These are phyloP conservation scores for Alternaria sp. DNA, from an alignment of 2,329 filamentous ascomycete species.

Conservation along the genomic window DNA sequence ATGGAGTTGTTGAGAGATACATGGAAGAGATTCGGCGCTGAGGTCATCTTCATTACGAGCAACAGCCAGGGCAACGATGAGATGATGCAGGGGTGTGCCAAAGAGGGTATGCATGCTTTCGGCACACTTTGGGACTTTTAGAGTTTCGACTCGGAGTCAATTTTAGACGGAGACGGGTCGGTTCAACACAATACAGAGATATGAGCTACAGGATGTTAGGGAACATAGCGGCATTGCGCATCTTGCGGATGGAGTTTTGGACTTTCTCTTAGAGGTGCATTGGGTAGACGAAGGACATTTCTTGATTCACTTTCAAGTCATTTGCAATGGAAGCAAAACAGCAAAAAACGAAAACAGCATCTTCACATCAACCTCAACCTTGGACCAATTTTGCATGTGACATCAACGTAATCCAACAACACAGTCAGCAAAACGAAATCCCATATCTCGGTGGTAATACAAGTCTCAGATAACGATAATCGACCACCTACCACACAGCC, in stretches of 20 bases:
- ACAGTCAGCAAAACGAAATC: neutral
- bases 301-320: neutral
- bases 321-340: neutral
- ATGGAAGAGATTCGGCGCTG: slow-evolving; percentile 41
- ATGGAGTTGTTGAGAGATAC: slow-evolving; percentile 43
- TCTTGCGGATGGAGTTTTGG: neutral
- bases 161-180: neutral
- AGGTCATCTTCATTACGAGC: slow-evolving; percentile 47
- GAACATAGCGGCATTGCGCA: neutral
- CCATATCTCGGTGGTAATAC: neutral
- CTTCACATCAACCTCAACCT: neutral
- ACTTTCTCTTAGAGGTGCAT: neutral
- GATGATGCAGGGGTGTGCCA: slow-evolving; percentile 46
- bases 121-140: slow-evolving; percentile 47
- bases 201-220: neutral
- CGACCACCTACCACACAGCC: neutral
- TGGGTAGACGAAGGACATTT: neutral
- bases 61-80: slow-evolving; percentile 47
- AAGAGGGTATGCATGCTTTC: slow-evolving; percentile 42
- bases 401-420: neutral
- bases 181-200: neutral
- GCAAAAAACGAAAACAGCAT: neutral
- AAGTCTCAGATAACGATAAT: neutral
- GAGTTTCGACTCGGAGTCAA: neutral
- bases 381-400: neutral